Conservation (phyloP, 768 basidiomycete genomes). For the Candolleomyces efflorescens region DNA sequence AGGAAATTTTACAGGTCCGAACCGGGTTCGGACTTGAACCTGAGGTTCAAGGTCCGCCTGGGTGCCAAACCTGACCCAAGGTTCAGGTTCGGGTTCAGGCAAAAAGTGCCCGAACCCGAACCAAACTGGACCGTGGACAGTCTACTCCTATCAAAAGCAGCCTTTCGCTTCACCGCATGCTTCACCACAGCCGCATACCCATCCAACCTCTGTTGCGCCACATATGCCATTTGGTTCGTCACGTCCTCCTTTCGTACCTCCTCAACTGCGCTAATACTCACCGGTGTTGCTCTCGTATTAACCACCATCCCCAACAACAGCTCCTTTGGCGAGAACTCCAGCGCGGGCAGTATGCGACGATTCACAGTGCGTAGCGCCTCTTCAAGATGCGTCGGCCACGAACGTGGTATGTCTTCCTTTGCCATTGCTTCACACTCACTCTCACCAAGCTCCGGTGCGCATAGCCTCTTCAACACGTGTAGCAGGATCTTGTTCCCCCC, state of each 20-base stretch:
- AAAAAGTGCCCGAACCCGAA: too few species aligned
- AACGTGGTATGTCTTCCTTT: constrained; percentile 16
- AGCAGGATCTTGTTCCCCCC: constrained; percentile 28
- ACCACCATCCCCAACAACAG: constrained; percentile 24
- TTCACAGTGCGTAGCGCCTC: constrained; percentile 20
- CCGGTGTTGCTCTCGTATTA: constrained; percentile 19
- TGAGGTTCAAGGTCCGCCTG: too few species aligned
- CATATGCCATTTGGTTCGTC: constrained; percentile 23
- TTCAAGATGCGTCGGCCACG: constrained; percentile 30
- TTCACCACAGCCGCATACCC: constrained; percentile 19
- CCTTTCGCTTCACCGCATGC: constrained; percentile 21
- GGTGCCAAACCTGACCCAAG: too few species aligned
- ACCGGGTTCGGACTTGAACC: too few species aligned
- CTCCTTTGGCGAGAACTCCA: constrained; percentile 26
- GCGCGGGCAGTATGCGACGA: constrained; percentile 17
- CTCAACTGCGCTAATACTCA: background rate
- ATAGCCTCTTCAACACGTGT: constrained; percentile 21
- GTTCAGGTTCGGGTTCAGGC: too few species aligned
- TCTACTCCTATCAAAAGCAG: constrained; percentile 26
- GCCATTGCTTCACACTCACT: constrained; percentile 16
- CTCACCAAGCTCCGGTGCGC: constrained; percentile 27
- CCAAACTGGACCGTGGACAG: too few species aligned
- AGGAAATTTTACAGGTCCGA: too few species aligned
- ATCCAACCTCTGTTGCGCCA: constrained; percentile 24
- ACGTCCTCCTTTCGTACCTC: constrained; percentile 4